These are phyloP conservation scores for Penicillium nucicola DNA, from an alignment of 495 filamentous ascomycete genomes.

Conservation along the genomic window DNA sequence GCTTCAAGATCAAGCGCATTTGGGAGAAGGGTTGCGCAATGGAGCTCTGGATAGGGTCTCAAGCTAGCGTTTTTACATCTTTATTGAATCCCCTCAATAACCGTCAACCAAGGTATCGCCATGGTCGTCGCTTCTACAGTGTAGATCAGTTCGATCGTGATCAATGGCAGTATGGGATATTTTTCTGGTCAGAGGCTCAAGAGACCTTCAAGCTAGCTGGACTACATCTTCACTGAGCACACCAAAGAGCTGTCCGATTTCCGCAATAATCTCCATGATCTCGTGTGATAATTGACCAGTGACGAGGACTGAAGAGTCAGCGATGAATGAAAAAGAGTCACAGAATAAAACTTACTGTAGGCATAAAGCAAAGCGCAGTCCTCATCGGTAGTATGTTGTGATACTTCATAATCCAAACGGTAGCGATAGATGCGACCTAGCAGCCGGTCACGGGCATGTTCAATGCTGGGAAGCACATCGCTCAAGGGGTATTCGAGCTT, in stretches of 20 bases:
- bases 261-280: constrained; percentile 48
- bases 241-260: constrained; percentile 61
- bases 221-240: constrained; percentile 71
- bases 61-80: constrained; percentile 60
- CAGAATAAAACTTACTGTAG: constrained; percentile 50
- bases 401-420: constrained; percentile 61
- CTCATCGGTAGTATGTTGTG: constrained; percentile 55
- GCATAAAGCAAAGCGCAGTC: constrained; percentile 71
- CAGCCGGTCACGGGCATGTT: constrained; percentile 74
- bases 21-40: too few relatives aligned
- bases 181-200: not conserved
- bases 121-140: constrained; percentile 33
- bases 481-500: constrained; percentile 92
- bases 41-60: not conserved
- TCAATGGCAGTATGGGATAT: not conserved
- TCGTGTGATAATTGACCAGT: constrained; percentile 51
- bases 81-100: constrained; percentile 67
- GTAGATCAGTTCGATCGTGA: too few relatives aligned
- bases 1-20: too few relatives aligned
- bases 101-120: constrained; percentile 41
- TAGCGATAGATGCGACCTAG: constrained; percentile 89
- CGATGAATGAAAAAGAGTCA: not conserved
- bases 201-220: constrained; percentile 42
- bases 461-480: constrained; percentile 78
- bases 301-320: constrained; percentile 39